Base-by-base conservation (phyloP, 495 filamentous ascomycete genomes). In the Ascodesmis nigricans region DNA sequence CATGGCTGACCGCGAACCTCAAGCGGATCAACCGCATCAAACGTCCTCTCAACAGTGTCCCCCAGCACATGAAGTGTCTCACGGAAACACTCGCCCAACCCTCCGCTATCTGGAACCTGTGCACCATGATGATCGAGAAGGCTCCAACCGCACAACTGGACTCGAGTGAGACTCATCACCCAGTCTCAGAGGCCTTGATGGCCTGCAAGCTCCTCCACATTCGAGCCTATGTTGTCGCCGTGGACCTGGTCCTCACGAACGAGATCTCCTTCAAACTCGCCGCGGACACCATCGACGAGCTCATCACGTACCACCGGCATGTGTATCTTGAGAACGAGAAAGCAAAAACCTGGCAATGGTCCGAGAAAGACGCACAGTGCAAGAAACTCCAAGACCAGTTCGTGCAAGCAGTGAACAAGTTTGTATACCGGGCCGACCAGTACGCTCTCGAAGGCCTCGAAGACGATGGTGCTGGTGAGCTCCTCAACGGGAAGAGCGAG, bases 371-470 rank as follows among this genome's bases (percentile, higher is more conserved):
- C 44, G 61, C 67, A 42, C 84, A 95, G 53, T 61, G 91, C 59
- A 93, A 92, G 74, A 92, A 91, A 60, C 60, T 99, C 35, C 90
- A 95, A 53, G 87, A 93, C 36, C 79, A 93, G 45, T 95, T 99
- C 52, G 70, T 93, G 38, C 87, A 99, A 59, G 78, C 83, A 29
- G 75, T 81, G 60, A 99, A 99, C 66, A 82, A 75, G 59, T 99
- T 87, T 53, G 83, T 99, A 47, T 99, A 79, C 60, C 71, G 82
- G 45, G 82, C 87, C 19, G 70, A 78, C 44, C 81, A 75, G 40
- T 73, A 77, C 43, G 87, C 84, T 23, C 64, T 99, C 36, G 87
- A 99, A 58, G 87, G 87, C 31, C 58, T 95, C 36, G 87, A 99
- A 62, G 87, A 99, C 57, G 90, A 93, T 53, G 87, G 87, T 36